Evolutionary conservation across 1,139 yeast genomes (phyloP), one percentile per base, ranked within the genome.

Genomic region (Saccharomycopsis hybrid): DNA sequence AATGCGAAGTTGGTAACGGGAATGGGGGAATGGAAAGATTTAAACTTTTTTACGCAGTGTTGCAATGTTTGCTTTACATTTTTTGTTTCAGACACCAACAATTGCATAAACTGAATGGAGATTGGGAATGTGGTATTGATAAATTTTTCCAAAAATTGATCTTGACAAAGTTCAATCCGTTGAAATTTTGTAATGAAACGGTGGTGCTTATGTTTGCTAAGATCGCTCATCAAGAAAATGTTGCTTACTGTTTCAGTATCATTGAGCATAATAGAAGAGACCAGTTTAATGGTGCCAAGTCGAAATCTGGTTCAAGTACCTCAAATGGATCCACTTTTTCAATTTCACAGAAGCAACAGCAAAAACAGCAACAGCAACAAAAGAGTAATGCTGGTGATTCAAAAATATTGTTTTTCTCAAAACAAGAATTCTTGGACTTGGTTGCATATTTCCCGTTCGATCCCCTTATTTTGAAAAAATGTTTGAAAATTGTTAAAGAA

Each of bases 361-460:
- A 18, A 18, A 18, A 18, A 18, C 18, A 18, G 18, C 18, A 18
- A 18, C 18, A 18, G 18, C 35, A 18, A 11, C 9, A 13, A 18
- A 18, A 18, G 18, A 18, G 18, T 18, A 18, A 18, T 18, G 40
- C 27, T n/a, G 37, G 39, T 32, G 48, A 43, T 30, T 44, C 49
- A 2, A 44, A 46, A 18, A 50, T 50, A 27, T 39, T 50, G 41
- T 53, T 53, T 27, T 51, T 48, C 41, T 38, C 44, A 18, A 77
- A 78, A 60, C 92, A 85, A 62, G 96, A 89, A 61, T 88, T 87
- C 62, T 77, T 86, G 57, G 95, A 88, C 62, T 70, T 89, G 50
- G 96, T 89, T 63, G 90, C 94, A 11, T 92, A 88, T 64, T 92
- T 92, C 67, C 98, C 98, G 9, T 92, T 87, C 64, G 98, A 92